phyloP scores from a whole-genome alignment of 371 early-diverging fungal genomes.

The Mortierella sp. region DNA sequence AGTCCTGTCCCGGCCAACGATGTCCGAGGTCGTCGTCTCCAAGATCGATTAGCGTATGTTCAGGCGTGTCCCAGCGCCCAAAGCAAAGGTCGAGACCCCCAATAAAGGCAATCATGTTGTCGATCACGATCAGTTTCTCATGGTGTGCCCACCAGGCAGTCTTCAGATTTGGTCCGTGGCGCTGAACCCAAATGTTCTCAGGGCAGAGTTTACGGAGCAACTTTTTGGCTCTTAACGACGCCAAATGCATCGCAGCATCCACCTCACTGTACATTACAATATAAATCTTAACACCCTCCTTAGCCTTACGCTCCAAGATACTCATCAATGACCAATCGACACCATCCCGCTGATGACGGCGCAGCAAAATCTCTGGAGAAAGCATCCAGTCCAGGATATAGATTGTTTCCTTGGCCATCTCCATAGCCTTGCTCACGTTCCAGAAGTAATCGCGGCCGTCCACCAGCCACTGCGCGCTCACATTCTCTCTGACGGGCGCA shows the following conservation, averaged over 20 bases:
- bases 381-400: slow-evolving; percentile 97
- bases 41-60: slow-evolving; percentile 82
- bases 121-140: slow-evolving; percentile 86
- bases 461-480: slow-evolving; percentile 78
- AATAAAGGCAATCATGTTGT: slow-evolving; percentile 86
- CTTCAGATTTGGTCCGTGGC: slow-evolving; percentile 55
- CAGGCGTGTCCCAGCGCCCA: slow-evolving; percentile 90
- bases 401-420: slow-evolving; percentile 79
- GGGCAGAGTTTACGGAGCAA: slow-evolving; percentile 35
- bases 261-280: slow-evolving; percentile 92
- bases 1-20: slow-evolving; percentile 90
- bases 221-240: slow-evolving; percentile 49
- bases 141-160: slow-evolving; percentile 59
- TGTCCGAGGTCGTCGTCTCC: slow-evolving; percentile 57
- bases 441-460: slow-evolving; percentile 90
- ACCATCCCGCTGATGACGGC: slow-evolving; percentile 40
- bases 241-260: slow-evolving; percentile 47
- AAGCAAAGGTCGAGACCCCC: slow-evolving; percentile 96
- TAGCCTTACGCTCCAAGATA: slow-evolving; percentile 71
- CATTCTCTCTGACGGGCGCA: slow-evolving; percentile 81
- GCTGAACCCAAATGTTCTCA: slow-evolving; percentile 51
- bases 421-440: slow-evolving; percentile 85
- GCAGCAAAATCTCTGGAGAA: slow-evolving; percentile 78
- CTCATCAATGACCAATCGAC: slow-evolving; percentile 43
- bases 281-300: slow-evolving; percentile 90